phyloP scores from a whole-genome alignment of 2,329 filamentous ascomycete species.

The Botryotinia convoluta region DNA sequence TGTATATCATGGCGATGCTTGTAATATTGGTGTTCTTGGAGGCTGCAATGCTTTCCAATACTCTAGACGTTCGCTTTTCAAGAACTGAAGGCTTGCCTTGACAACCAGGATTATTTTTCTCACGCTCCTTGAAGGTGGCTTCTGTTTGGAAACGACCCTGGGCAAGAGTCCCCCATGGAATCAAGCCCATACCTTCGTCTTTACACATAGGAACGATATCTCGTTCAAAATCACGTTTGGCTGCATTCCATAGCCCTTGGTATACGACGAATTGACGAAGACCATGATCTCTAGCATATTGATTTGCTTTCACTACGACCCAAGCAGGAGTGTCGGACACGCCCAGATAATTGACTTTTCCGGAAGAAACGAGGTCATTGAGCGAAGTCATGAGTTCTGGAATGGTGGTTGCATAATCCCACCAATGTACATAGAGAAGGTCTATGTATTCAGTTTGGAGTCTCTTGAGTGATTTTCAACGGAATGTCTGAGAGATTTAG shows the following conservation, averaged over 20 bases:
- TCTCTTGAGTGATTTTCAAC: constrained; percentile 56
- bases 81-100: background rate
- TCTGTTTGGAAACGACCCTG: background rate
- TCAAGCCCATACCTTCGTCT: constrained; percentile 42
- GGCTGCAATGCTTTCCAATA: background rate
- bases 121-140: background rate
- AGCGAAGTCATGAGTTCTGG: constrained; percentile 60
- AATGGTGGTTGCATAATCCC: constrained; percentile 48
- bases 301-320: constrained; percentile 49
- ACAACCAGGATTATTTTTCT: background rate
- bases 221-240: constrained; percentile 55
- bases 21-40: constrained; percentile 43
- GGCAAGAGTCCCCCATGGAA: constrained; percentile 31
- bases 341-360: constrained; percentile 56
- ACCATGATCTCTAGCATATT: constrained; percentile 48
- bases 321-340: constrained; percentile 46
- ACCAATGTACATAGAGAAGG: constrained; percentile 57
- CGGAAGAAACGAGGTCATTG: constrained; percentile 55
- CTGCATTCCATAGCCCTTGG: constrained; percentile 53
- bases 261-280: constrained; percentile 56
- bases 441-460: constrained; percentile 57
- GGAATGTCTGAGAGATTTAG: constrained; percentile 29
- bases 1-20: constrained; percentile 54
- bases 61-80: background rate
- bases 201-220: constrained; percentile 44